A percentile compares a stretch with the other conserved stretches of the same genome.
phyloP scores from a whole-genome alignment of 2,329 filamentous ascomycete genomes.

The Diaporthe amygdali region DNA sequence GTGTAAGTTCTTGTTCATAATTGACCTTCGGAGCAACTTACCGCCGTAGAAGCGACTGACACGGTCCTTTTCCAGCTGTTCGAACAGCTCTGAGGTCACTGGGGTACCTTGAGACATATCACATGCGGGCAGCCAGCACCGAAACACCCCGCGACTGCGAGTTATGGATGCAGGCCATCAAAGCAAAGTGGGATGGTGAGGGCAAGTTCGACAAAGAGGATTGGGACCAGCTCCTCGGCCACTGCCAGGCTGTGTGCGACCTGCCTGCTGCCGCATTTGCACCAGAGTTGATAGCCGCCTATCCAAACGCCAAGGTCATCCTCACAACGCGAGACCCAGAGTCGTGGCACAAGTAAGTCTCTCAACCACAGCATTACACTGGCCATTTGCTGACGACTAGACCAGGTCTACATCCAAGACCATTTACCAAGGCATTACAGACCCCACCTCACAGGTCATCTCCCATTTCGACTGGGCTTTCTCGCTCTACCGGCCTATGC shows the following conservation, averaged over 20 bases:
- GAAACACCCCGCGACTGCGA: slow-evolving; percentile 27
- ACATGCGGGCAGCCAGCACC: slow-evolving; percentile 26
- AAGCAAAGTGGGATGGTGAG: slow-evolving; percentile 31
- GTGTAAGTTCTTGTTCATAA: neutral
- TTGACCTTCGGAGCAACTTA: too few relatives aligned
- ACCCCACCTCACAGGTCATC: slow-evolving; percentile 20
- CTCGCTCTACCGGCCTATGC: slow-evolving; percentile 25
- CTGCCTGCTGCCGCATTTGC: slow-evolving; percentile 36
- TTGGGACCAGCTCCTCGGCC: slow-evolving; percentile 51
- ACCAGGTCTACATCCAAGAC: slow-evolving; percentile 26
- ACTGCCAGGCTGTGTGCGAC: slow-evolving; percentile 39
- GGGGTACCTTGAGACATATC: slow-evolving; percentile 25
- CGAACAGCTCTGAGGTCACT: slow-evolving; percentile 22
- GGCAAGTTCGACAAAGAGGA: slow-evolving; percentile 40
- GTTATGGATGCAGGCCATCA: slow-evolving; percentile 31
- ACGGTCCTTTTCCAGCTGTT: neutral
- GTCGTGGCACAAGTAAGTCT: slow-evolving; percentile 43
- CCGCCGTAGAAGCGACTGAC: neutral
- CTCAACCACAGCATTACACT: neutral
- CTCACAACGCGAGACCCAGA: slow-evolving; percentile 45
- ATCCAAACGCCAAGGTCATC: slow-evolving; percentile 55
- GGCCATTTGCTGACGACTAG: neutral
- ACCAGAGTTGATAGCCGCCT: slow-evolving; percentile 50
- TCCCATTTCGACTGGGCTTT: slow-evolving; percentile 26
- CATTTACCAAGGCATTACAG: slow-evolving; percentile 21